Evolutionary conservation across 2,329 filamentous ascomycete species (phyloP).

Genomic region (Fusarium agapanthi): DNA sequence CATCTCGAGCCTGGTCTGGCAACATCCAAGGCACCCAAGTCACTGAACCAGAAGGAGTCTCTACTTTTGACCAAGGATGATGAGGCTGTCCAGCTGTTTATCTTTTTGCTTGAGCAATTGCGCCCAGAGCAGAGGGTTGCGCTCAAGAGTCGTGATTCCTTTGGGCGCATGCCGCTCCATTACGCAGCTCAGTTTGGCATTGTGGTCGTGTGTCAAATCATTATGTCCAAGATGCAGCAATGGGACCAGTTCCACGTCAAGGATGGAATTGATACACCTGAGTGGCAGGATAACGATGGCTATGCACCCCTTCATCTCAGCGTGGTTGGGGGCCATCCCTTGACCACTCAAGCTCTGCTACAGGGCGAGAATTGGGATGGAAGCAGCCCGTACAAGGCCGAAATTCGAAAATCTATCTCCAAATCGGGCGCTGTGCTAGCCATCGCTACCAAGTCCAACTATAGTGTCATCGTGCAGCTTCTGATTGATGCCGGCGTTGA

Average conservation of each 20-base stretch:
- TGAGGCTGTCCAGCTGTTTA: conserved; percentile 75
- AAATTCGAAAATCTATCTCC: conserved; percentile 73
- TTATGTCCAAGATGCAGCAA: conserved; percentile 87
- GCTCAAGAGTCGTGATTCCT: conserved; percentile 75
- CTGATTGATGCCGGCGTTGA: conserved; percentile 90
- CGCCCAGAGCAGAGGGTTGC: conserved; percentile 72
- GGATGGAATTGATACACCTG: conserved; percentile 83
- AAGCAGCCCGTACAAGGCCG: conserved; percentile 66
- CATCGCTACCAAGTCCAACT: conserved; percentile 88
- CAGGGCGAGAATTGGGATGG: conserved; percentile 82
- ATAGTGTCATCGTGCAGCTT: conserved; percentile 82
- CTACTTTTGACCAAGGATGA: conserved; percentile 74
- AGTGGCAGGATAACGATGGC: conserved; percentile 94
- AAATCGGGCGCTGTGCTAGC: conserved; percentile 89
- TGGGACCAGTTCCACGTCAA: conserved; percentile 89
- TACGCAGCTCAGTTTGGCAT: conserved; percentile 96
- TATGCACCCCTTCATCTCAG: conserved; percentile 91
- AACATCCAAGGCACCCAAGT: conserved; percentile 67
- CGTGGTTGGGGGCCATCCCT: conserved; percentile 88
- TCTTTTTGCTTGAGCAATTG: conserved; percentile 72
- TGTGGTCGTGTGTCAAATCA: conserved; percentile 84
- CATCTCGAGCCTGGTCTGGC: conserved; percentile 84
- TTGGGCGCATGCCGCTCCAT: conserved; percentile 86
- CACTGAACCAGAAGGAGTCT: conserved; percentile 72
- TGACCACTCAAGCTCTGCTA: conserved; percentile 84